A percentile compares a stretch with the other conserved stretches of the same genome.
Evolutionary conservation across 352 stramenopile species (phyloP).

Genomic region (Globisporangium uncinulatum): DNA sequence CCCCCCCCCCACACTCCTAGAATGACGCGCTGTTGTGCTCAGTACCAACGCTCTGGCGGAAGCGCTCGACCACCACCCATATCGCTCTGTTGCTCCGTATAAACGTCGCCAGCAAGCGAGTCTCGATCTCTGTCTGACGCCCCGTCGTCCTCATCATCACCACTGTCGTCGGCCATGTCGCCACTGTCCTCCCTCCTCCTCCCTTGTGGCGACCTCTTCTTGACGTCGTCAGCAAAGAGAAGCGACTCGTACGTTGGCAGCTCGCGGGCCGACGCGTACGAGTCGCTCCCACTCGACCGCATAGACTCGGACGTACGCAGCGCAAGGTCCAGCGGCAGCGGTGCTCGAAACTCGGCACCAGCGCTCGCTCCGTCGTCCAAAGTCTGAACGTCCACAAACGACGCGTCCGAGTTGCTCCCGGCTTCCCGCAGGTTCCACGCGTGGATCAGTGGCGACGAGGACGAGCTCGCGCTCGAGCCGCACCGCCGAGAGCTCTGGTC

Average conservation of each 20-base stretch:
- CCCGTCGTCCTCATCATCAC: slow-evolving; percentile 7
- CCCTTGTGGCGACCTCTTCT: background rate
- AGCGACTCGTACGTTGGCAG: slow-evolving; percentile 11
- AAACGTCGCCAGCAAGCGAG: too few species aligned
- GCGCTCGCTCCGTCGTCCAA: background rate
- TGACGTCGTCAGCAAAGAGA: slow-evolving; percentile 9
- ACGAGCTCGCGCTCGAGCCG: slow-evolving; percentile 1
- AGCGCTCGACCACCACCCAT: too few species aligned
- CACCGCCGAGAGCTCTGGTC: background rate
- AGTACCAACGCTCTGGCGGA: too few species aligned
- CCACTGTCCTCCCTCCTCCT: slow-evolving; percentile 20
- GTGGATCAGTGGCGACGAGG: background rate
- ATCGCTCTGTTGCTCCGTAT: too few species aligned
- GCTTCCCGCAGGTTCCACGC: slow-evolving; percentile 3
- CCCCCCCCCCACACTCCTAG: too few species aligned
- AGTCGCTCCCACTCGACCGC: slow-evolving; percentile 17
- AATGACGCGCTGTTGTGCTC: too few species aligned
- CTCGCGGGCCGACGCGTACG: slow-evolving; percentile 23
- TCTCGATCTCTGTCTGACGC: background rate
- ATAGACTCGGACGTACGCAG: slow-evolving; percentile 7
- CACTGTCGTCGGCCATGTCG: slow-evolving; percentile 18
- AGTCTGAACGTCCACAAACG: background rate
- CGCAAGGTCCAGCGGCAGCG: background rate
- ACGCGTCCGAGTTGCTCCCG: background rate
- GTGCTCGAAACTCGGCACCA: background rate